Conservation (phyloP, 2,329 filamentous ascomycete species). For the Epichloe amarillans region DNA sequence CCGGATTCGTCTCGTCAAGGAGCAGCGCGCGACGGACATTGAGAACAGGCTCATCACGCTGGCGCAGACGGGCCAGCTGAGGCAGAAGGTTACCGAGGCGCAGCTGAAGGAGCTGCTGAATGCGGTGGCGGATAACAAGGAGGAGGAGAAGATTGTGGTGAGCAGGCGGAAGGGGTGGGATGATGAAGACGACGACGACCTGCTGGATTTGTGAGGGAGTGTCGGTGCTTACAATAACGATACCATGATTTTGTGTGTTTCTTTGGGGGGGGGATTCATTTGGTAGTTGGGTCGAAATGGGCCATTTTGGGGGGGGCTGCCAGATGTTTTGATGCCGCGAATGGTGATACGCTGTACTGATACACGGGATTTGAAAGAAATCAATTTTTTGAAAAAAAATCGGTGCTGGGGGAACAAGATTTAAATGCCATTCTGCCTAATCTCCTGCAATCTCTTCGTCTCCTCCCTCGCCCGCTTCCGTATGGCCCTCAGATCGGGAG, state of each 20-base stretch:
- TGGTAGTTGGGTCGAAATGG: no score
- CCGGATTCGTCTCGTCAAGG: conserved; percentile 91
- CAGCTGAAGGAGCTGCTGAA: conserved; percentile 87
- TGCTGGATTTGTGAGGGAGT: conserved; percentile 42
- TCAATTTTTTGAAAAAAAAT: no score
- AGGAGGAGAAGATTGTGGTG: conserved; percentile 78
- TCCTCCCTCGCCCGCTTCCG: conserved; percentile 57
- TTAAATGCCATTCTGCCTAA: conserved; percentile 2
- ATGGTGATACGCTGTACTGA: background rate
- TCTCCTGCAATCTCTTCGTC: conserved; percentile 48
- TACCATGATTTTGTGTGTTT: background rate
- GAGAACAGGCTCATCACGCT: conserved; percentile 91
- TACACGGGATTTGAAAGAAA: background rate
- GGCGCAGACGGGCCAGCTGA: conserved; percentile 74
- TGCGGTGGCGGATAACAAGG: conserved; percentile 66
- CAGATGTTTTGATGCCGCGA: no score
- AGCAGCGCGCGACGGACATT: conserved; percentile 74
- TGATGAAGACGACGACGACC: conserved; percentile 74
- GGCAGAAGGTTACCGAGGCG: conserved; percentile 76
- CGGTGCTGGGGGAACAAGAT: background rate
- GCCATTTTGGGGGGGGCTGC: no score
- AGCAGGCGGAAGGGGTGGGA: conserved; percentile 70
- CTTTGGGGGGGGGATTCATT: no score
- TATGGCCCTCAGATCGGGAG: conserved; percentile 72
- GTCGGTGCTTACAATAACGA: background rate